Percentiles rank a stretch among this genome's conserved stretches.
Conservation (phyloP, 148 eudicot species). For the Selenicereus undatus region DNA sequence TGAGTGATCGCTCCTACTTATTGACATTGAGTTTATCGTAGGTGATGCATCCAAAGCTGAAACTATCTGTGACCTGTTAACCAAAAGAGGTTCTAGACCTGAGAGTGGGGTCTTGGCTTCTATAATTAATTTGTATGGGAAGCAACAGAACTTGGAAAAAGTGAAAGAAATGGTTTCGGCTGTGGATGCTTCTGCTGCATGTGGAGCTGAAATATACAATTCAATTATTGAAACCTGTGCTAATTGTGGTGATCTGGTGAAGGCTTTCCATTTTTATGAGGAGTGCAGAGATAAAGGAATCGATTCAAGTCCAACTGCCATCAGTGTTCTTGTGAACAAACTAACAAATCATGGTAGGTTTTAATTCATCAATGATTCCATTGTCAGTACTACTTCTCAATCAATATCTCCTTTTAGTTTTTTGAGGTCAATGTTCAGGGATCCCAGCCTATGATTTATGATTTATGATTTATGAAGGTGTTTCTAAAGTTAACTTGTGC, state of each 20-base stretch:
- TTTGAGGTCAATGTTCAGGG: too few species aligned
- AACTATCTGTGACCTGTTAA: conserved; percentile 43
- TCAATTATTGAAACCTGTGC: conserved; percentile 57
- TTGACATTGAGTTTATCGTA: conserved; percentile 19
- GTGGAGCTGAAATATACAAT: conserved; percentile 38
- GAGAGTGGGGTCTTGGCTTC: conserved; percentile 55
- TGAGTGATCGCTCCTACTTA: not conserved
- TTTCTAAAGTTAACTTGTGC: too few species aligned
- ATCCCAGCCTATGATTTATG: too few species aligned
- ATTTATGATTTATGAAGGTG: too few species aligned
- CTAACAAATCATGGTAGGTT: conserved; percentile 50
- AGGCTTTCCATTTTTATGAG: conserved; percentile 57
- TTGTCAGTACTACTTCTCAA: not conserved
- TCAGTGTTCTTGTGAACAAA: conserved; percentile 75
- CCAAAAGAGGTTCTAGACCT: conserved; percentile 43
- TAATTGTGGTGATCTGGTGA: conserved; percentile 45
- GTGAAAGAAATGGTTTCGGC: conserved; percentile 44
- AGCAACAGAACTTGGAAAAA: conserved; percentile 44
- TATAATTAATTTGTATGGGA: conserved; percentile 58
- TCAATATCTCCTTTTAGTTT: not conserved
- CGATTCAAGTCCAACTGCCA: conserved; percentile 54
- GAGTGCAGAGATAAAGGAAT: conserved; percentile 42
- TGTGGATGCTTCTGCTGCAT: conserved; percentile 29
- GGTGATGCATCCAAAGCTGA: conserved; percentile 57
- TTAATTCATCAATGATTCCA: not conserved